Percentiles rank a stretch among this genome's conserved stretches.
These are phyloP conservation scores for Biscutella auriculata DNA, from an alignment of 441 rosid species.

Conservation along the genomic window DNA sequence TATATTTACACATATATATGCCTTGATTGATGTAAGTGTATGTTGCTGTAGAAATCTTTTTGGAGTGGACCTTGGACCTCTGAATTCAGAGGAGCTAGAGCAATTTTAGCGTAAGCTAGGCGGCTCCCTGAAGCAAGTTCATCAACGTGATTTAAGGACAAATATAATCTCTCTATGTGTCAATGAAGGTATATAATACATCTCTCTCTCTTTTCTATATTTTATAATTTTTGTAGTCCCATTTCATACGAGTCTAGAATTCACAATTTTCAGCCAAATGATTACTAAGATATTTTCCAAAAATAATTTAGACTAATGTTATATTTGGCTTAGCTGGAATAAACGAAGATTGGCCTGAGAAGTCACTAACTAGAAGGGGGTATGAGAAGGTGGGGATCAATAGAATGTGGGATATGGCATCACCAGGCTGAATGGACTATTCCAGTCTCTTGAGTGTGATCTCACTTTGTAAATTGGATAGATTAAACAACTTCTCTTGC, in stretches of 20 bases:
- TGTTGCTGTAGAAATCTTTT: constrained; percentile 55
- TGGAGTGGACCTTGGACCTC: constrained; percentile 86
- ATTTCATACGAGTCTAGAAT: neutral
- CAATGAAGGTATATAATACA: constrained; percentile 50
- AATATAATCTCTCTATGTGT: neutral
- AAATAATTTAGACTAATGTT: neutral
- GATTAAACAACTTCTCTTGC: neutral
- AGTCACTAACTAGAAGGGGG: constrained; percentile 38
- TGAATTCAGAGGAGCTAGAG: constrained; percentile 78
- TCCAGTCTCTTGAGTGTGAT: constrained; percentile 75
- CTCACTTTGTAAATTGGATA: constrained; percentile 96
- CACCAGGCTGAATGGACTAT: constrained; percentile 49
- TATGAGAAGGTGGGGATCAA: constrained; percentile 64
- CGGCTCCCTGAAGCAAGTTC: constrained; percentile 70
- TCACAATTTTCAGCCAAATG: neutral
- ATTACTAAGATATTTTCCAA: neutral
- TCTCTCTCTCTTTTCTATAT: neutral
- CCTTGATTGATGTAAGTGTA: neutral
- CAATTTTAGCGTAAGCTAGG: constrained; percentile 90
- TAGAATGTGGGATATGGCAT: constrained; percentile 43
- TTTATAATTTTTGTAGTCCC: neutral
- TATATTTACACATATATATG: neutral
- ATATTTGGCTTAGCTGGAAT: constrained; percentile 49
- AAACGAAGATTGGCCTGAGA: constrained; percentile 32
- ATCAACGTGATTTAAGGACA: constrained; percentile 43